Base-by-base conservation (phyloP, 768 basidiomycete species). In the Auricularia sp. region DNA sequence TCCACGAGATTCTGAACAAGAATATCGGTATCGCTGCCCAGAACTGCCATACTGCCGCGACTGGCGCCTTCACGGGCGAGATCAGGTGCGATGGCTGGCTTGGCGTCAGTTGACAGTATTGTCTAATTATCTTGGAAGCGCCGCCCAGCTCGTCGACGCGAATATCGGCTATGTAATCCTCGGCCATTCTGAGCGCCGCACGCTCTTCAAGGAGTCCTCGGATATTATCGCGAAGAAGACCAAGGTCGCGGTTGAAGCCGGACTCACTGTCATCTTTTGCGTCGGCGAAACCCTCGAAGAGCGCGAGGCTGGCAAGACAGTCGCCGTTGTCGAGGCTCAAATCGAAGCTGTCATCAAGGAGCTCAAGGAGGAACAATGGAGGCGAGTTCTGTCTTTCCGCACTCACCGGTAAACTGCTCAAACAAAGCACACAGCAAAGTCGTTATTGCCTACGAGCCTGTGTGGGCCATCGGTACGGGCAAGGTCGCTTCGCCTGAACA, bases 391-490 rank as follows among this genome's bases (percentile, higher is more conserved):
- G 66, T 67, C 85, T 78, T 2, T 18, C 61, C 70, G 12, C 61
- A 14, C n/a, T 21, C 21, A 65, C 63, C 58, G 61, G 29, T 23
- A 35, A 56, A 29, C 51, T 39, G 29, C 56, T 42, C 29, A 64
- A 21, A 34, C 56, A 7, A 34, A 58, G 3, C 4, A 59, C 64
- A 5, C 67, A 95, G 93, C 71, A 85, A 90, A 67, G 81, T 98
- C 71, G 96, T 99, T 65, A 82, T 99, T 70, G 97, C 97, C 21
- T 99, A 95, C 75, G 93, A 96, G 75, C 92, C 94, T 53, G 92
- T 98, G 18, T 98, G 97, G 96, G 96, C 97, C 39, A 98, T 98
- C 74, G 97, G 97, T 56, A 98, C 96, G 12, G 96, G 96, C 67
- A 96, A 90, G 75, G 95, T 97, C 62, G 96, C 96, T 56, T 91